Evolutionary conservation across 208 protist genomes (phyloP).

Genomic region (Leishmania arabica): DNA sequence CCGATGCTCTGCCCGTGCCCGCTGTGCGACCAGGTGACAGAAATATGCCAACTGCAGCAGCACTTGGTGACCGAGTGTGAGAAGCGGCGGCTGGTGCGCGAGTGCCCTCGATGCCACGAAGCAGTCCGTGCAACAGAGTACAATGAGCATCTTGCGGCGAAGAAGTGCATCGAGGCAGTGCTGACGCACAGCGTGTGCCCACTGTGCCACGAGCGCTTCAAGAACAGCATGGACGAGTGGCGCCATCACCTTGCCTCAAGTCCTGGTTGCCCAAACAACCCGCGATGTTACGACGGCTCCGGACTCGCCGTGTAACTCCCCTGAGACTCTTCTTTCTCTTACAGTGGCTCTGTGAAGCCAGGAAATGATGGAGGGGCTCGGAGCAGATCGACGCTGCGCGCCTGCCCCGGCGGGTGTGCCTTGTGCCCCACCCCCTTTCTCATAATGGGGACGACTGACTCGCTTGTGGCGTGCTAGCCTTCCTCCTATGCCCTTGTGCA

Average conservation of each 20-base stretch:
- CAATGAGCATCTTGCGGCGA: slow-evolving; percentile 65
- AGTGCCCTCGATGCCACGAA: slow-evolving; percentile 91
- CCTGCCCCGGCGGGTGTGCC: not conserved
- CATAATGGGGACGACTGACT: not conserved
- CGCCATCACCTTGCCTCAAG: slow-evolving; percentile 68
- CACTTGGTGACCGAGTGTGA: slow-evolving; percentile 91
- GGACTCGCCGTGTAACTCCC: slow-evolving; percentile 24
- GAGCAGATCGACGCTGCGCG: not conserved
- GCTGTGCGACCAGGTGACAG: slow-evolving; percentile 91
- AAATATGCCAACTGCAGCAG: slow-evolving; percentile 88
- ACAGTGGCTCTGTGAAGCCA: not conserved
- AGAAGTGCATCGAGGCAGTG: slow-evolving; percentile 74
- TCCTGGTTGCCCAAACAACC: slow-evolving; percentile 89
- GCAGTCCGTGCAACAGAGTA: slow-evolving; percentile 81
- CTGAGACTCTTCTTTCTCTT: slow-evolving; percentile 1
- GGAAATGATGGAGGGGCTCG: not conserved
- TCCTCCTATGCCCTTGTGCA: not conserved
- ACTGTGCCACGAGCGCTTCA: slow-evolving; percentile 83
- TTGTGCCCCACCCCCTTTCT: not conserved
- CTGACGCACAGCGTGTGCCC: slow-evolving; percentile 79
- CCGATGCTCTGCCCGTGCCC: slow-evolving; percentile 93
- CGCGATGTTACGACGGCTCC: slow-evolving; percentile 76
- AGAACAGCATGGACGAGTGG: slow-evolving; percentile 72
- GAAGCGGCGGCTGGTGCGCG: slow-evolving; percentile 57
- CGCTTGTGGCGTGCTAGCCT: not conserved